Evolutionary conservation across 352 stramenopile species (phyloP), one percentile per base, ranked within the genome.

Genomic region (Hyaloperonospora brassicae): DNA sequence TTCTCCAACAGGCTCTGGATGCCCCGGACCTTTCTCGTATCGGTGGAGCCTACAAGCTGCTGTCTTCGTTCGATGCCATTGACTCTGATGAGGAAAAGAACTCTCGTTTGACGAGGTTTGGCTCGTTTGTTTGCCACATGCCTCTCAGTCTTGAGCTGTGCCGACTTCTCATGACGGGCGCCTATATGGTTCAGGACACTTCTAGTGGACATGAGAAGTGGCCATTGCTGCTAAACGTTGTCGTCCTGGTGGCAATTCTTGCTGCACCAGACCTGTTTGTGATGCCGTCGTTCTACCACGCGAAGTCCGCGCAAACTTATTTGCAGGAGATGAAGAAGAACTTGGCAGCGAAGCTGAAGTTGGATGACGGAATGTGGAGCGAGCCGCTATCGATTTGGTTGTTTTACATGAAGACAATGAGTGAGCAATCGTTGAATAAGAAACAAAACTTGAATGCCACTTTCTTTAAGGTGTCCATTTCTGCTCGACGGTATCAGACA

Each of bases 241-340:
- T 93, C 34, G 73, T 93, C 21, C 48, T 93, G 8, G 76, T 81
- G 7, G 65, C 78, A 11, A 73, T 89, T 38, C 57, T 93, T 10
- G 65, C 78, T 11, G 74, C 76, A 6, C 81, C 79, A 1, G 79
- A 92, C 46, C 45, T 93, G 12, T 89, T 87, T 55, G 40, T 88
- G 9, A 73, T 83, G 66, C 84, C 84, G 9, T 93, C 84, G 12
- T 89, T 86, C 59, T 93, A 87, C 52, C 84, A 93, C 39, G 64
- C 63, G 10, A 50, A 75, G 14, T 87, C 76, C n/a, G 63, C 79
- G 1, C 64, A 68, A 30, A 70, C 68, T 5, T 93, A 85, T 51
- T 50, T 90, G 41, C 62, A 73, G 11, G 84, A 90, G 48, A 92
- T 93, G 84, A 90, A 84, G 58, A 62, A 68, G 7, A 86, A 78